phyloP scores from a whole-genome alignment of 2,329 filamentous ascomycete species.

The Chalaropsis ovoidea region DNA sequence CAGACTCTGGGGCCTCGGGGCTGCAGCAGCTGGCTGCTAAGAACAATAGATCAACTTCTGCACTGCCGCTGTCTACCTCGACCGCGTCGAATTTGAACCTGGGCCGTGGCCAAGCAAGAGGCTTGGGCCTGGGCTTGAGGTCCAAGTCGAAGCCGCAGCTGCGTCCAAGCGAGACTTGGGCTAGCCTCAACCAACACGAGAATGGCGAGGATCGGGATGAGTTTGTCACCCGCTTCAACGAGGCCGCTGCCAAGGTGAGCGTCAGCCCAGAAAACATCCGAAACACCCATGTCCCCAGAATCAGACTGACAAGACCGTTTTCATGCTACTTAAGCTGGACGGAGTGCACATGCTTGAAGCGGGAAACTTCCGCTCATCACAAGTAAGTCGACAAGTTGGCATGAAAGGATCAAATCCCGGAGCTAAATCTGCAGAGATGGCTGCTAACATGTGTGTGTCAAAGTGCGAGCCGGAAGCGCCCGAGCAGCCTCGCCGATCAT shows the following conservation, averaged over 20 bases:
- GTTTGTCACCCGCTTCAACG: conserved; percentile 51
- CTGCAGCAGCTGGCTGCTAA: conserved; percentile 6
- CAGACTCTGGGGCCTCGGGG: background rate
- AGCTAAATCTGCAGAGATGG: background rate
- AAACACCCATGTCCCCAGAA: background rate
- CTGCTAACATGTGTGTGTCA: conserved; percentile 16
- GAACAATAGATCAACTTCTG: conserved; percentile 22
- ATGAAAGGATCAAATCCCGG: background rate
- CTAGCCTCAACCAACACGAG: conserved; percentile 31
- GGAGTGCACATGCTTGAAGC: conserved; percentile 39
- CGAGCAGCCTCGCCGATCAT: conserved; percentile 24
- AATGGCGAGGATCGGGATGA: conserved; percentile 40
- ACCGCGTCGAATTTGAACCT: conserved; percentile 6
- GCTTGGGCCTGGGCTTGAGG: conserved; percentile 15
- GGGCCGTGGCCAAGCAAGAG: background rate
- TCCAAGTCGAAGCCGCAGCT: conserved; percentile 22
- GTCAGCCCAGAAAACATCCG: background rate
- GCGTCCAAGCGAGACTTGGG: conserved; percentile 24
- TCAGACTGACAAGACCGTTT: background rate
- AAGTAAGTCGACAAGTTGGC: conserved; percentile 30
- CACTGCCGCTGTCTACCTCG: conserved; percentile 20
- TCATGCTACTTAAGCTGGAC: conserved; percentile 36
- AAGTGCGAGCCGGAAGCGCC: conserved; percentile 27
- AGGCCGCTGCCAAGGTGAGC: conserved; percentile 47
- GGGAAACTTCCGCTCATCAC: conserved; percentile 32